Conservation (phyloP, 371 early-diverging fungal genomes). For the Rhizopus stolonifer region DNA sequence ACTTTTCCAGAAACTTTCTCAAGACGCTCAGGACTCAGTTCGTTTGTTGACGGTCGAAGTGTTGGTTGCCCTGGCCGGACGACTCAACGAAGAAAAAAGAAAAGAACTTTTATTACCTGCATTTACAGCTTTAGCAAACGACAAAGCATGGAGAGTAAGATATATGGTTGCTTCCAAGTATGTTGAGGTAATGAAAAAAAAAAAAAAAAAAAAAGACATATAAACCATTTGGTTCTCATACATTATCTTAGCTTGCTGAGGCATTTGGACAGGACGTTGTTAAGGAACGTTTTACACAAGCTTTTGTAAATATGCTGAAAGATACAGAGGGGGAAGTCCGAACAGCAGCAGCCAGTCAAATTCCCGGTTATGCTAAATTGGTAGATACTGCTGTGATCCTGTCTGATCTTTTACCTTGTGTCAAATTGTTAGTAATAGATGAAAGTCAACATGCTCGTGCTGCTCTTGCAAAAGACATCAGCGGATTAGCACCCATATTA, state of each 20-base stretch:
- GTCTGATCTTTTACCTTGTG: constrained; percentile 82
- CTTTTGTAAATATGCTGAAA: constrained; percentile 80
- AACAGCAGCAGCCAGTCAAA: constrained; percentile 85
- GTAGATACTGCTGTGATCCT: constrained; percentile 79
- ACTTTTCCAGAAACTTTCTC: constrained; percentile 73
- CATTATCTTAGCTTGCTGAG: constrained; percentile 80
- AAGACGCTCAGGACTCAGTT: constrained; percentile 96
- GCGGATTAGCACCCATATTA: constrained; percentile 91
- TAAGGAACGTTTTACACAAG: constrained; percentile 69
- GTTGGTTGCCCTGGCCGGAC: constrained; percentile 86
- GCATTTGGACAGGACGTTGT: constrained; percentile 79
- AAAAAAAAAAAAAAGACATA: background rate
- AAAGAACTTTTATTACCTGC: constrained; percentile 71
- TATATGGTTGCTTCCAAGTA: constrained; percentile 98
- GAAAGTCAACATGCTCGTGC: constrained; percentile 95
- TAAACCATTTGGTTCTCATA: background rate
- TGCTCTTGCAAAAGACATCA: constrained; percentile 93
- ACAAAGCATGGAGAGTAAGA: constrained; percentile 97
- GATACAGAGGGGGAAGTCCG: constrained; percentile 98
- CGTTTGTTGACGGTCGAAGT: constrained; percentile 92
- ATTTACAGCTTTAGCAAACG: constrained; percentile 77
- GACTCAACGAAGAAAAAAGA: constrained; percentile 73
- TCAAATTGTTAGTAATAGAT: constrained; percentile 90
- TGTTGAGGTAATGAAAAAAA: constrained; percentile 72
- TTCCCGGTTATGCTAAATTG: constrained; percentile 85